These are phyloP conservation scores for Diophrys sp. DNA, from an alignment of 73 alveolate genomes.

Conservation along the genomic window DNA sequence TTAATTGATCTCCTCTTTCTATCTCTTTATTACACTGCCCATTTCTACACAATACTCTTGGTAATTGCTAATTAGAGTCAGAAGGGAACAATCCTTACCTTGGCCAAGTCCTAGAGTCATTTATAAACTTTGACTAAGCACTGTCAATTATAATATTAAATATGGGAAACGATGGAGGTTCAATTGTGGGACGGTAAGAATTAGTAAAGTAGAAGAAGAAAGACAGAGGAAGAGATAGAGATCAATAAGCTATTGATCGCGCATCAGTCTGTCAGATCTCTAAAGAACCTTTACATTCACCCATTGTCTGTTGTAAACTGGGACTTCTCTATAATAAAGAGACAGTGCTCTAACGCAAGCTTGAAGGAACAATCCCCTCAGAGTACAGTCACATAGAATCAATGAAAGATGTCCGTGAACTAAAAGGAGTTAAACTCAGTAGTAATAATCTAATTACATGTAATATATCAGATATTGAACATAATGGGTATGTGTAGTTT, in stretches of 20 bases:
- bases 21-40: no score
- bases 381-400: slow-evolving; percentile 77
- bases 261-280: slow-evolving; percentile 76
- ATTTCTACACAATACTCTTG: no score
- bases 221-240: slow-evolving; percentile 65
- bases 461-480: neutral
- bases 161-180: slow-evolving; percentile 97
- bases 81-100: no score
- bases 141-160: no score
- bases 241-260: slow-evolving; percentile 64
- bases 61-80: no score
- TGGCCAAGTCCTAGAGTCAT: no score
- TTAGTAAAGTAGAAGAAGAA: slow-evolving; percentile 68
- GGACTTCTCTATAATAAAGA: slow-evolving; percentile 88
- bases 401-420: slow-evolving; percentile 64
- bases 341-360: slow-evolving; percentile 65
- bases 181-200: slow-evolving; percentile 83
- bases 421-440: neutral
- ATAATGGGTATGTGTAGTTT: neutral
- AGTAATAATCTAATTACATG: neutral
- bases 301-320: slow-evolving; percentile 79
- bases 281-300: slow-evolving; percentile 78
- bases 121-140: no score
- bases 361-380: slow-evolving; percentile 74
- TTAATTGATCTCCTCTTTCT: no score